Evolutionary conservation across 352 stramenopile species (phyloP), one percentile per base, ranked within the genome.

Genomic region (Halophytophthora polymorphica): DNA sequence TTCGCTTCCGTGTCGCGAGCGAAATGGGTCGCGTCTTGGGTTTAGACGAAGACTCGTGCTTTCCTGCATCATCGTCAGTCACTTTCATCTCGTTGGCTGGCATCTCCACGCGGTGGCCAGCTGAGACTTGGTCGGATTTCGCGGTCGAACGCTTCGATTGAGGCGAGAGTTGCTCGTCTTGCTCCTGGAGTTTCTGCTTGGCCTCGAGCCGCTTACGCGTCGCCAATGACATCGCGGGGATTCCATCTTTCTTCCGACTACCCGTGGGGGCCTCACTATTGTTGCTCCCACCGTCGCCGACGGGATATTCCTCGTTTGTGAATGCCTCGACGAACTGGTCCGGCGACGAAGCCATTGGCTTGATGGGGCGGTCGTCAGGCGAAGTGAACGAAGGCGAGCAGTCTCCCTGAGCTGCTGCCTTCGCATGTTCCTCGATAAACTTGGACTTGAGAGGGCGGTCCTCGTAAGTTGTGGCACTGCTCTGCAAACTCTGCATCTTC

Each of bases 141-240:
- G 44, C 31, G 58, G 36, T 4, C 47, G 22, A 15, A 42, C 36
- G 19, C 55, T 45, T 1, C 43, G 13, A n/a, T 44, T 61, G 14
- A 42, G 54, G 37, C 56, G 28, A 33, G 50, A 55, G 29, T 40
- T 31, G 54, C 36, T 40, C n/a, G 29, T 22, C n/a, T 36, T 53
- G 3, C 7, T 70, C 58, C 19, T 66, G 56, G 1, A 64, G 65
- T 31, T 31, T 31, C 15, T 73, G 65, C 42, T 81, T 86, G 3
- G 74, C 66, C 49, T 83, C 71, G 0, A 86, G 54, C 0, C 74
- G 51, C 35, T 86, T 86, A 14, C 73, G 64, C 1, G 74, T 83
- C 1, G 74, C 50, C 8, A 57, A n/a, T 2, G 50, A 57, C 40
- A 57, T 50, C 3, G 33, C 33, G 1, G 40, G 25, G 8, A 25